Evolutionary conservation across 1,284 basidiomycete species (phyloP), one percentile per base, ranked within the genome.

Genomic region (Apiotrichum gracile): DNA sequence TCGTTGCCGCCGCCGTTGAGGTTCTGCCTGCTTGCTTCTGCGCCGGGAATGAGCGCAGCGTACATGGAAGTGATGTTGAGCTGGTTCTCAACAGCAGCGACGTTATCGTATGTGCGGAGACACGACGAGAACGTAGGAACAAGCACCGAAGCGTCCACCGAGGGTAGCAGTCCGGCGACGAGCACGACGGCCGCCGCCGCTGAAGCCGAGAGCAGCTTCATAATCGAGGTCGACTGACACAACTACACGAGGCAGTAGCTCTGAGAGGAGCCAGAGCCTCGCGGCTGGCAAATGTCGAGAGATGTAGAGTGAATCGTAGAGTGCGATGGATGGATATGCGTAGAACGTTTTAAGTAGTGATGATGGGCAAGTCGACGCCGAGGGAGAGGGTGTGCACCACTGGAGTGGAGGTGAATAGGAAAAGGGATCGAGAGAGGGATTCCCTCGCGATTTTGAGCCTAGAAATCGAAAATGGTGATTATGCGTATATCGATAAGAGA

Each of bases 21-120:
- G 1, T 66, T 67, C 21, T 65, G 64, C 19, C 53, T 62, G 25
- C 74, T 70, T 38, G 78, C 77, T 22, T 66, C 56, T 13, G 61
- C 42, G 2, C 61, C 65, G 2, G 81, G 72, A 5, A 85, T 76
- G 51, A 89, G 78, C 68, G 90, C 85, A 14, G 83, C 87, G 66
- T 86, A 90, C 41, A 91, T 83, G 24, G 79, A 79, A 50, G 82
- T 80, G 56, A 91, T 79, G 49, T 81, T 78, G 68, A 91, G 42
- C 54, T 57, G 64, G 61, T 72, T 53, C 44, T 42, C 47, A 31
- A 37, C 29, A 5, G 62, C 46, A 2, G 64, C 65, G 17, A 66
- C 43, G 19, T 61, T 57, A 7, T 55, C 50, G 54, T 55, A 65
- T 14, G 56, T 51, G 25, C 55, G 50, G 10, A 62, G 48, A 48